Conservation (phyloP, 192 early-diverging fungal species). For the Thamnidium elegans region DNA sequence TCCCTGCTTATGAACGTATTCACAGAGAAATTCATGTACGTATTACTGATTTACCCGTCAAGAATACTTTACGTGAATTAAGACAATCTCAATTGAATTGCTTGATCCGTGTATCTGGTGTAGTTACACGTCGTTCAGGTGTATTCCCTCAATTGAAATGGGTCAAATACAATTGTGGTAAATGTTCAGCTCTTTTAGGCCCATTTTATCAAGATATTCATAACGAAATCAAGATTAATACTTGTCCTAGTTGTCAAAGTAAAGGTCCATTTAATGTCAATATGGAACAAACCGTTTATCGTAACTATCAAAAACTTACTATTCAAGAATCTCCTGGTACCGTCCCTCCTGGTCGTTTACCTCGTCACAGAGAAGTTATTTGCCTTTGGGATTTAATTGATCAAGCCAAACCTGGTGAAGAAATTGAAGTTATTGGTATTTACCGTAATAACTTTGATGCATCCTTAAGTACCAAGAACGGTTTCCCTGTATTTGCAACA, state of each 20-base stretch:
- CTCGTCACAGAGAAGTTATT: slow-evolving; percentile 91
- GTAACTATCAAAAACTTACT: slow-evolving; percentile 96
- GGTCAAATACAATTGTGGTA: slow-evolving; percentile 93
- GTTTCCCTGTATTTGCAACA: slow-evolving; percentile 96
- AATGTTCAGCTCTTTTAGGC: slow-evolving; percentile 88
- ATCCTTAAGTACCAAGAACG: slow-evolving; percentile 82
- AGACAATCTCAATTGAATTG: slow-evolving; percentile 91
- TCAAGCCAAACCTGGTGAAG: slow-evolving; percentile 92
- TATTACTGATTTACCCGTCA: slow-evolving; percentile 83
- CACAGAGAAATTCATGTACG: slow-evolving; percentile 92
- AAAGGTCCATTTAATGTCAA: slow-evolving; percentile 92
- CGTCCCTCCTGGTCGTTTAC: slow-evolving; percentile 91
- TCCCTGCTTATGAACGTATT: slow-evolving; percentile 89
- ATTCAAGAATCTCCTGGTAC: slow-evolving; percentile 95
- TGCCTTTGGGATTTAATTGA: slow-evolving; percentile 96
- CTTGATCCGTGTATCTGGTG: slow-evolving; percentile 86
- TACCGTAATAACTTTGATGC: slow-evolving; percentile 96
- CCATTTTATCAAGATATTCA: slow-evolving; percentile 93
- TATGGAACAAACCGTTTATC: slow-evolving; percentile 93
- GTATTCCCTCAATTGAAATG: slow-evolving; percentile 98
- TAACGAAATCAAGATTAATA: slow-evolving; percentile 78
- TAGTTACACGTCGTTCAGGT: slow-evolving; percentile 88
- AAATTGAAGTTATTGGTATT: slow-evolving; percentile 92
- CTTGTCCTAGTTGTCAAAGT: slow-evolving; percentile 86
- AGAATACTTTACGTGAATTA: slow-evolving; percentile 83